Base-by-base conservation (phyloP, 2,329 filamentous ascomycete species). In the Aspergillus puulaauensis region DNA sequence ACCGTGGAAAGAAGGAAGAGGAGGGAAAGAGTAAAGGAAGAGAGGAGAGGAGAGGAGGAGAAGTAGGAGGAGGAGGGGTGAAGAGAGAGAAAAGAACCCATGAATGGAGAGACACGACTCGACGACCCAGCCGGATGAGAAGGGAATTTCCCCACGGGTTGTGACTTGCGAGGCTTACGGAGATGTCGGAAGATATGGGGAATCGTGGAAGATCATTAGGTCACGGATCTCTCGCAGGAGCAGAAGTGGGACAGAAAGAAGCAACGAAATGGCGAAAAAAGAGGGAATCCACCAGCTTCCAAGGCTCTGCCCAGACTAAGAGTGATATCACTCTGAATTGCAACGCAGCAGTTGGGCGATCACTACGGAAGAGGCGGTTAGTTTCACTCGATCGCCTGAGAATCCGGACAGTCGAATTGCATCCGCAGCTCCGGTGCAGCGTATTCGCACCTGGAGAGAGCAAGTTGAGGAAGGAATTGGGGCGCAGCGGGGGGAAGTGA, bases 101-200 rank as follows among this genome's bases (percentile, higher is more conserved):
- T 31, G 27, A 11, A 31, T 59, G 59, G 17, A 50, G 44, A 55
- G 52, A 39, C 61, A 61, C 60, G 52, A 61, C 43, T 45, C 43
- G 44, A 52, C 54, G 49, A 60, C 54, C 55, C 61, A 60, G 55
- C 56, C 53, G 60, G 61, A 56, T 46, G 41, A 49, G 57, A 49
- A 54, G 35, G 57, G 52, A 40, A 60, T 48, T 63, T 63, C 62
- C 63, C 64, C 64, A 66, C 63, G 63, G 57, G 46, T 49, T 46
- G 53, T 23, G 57, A 65, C 39, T 49, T 46, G 53, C 33, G 55
- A 65, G 61, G 62, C 61, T 60, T 61, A 65, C 63, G 64, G 64
- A 64, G 60, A 61, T 45, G 58, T 60, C 58, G 59, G 61, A 62
- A 59, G 52, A 47, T 59, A 62, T 58, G 62, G 62, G 53, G 57